Percentiles rank a stretch among this genome's conserved stretches.
Evolutionary conservation across 768 basidiomycete genomes (phyloP).

Genomic region (Pleurotus djamor): DNA sequence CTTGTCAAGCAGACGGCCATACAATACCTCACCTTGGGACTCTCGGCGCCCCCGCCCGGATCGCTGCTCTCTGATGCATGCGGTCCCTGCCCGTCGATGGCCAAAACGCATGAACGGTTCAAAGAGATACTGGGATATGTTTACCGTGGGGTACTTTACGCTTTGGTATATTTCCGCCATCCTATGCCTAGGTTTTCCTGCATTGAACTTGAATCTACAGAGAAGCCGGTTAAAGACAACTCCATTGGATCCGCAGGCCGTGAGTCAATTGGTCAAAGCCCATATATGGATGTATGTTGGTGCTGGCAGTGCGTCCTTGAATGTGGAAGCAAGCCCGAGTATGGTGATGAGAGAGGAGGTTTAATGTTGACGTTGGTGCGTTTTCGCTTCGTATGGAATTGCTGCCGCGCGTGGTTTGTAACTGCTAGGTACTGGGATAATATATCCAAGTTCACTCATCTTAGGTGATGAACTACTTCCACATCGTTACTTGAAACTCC

Average conservation of each 20-base stretch:
- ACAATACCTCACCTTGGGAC: conserved; percentile 33
- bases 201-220: conserved; percentile 21
- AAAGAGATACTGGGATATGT: conserved; percentile 47
- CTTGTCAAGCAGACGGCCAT: conserved; percentile 42
- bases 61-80: neutral
- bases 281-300: conserved; percentile 43
- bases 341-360: conserved; percentile 4
- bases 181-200: neutral
- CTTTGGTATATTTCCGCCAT: conserved; percentile 35
- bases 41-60: conserved; percentile 18
- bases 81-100: conserved; percentile 2
- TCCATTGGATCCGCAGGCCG: conserved; percentile 29
- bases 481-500: too few relatives aligned
- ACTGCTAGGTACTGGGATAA: too few relatives aligned
- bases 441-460: too few relatives aligned
- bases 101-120: conserved; percentile 47
- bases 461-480: too few relatives aligned
- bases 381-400: neutral
- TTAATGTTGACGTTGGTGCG: neutral
- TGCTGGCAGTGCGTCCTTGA: conserved; percentile 7
- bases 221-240: conserved; percentile 37
- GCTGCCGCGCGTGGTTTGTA: too few relatives aligned
- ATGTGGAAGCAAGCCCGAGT: neutral
- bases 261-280: conserved; percentile 36
- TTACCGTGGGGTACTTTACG: conserved; percentile 47